A percentile compares a stretch with the other conserved stretches of the same genome.
Conservation (phyloP, 495 filamentous ascomycete species). For the Acidomyces sp. region DNA sequence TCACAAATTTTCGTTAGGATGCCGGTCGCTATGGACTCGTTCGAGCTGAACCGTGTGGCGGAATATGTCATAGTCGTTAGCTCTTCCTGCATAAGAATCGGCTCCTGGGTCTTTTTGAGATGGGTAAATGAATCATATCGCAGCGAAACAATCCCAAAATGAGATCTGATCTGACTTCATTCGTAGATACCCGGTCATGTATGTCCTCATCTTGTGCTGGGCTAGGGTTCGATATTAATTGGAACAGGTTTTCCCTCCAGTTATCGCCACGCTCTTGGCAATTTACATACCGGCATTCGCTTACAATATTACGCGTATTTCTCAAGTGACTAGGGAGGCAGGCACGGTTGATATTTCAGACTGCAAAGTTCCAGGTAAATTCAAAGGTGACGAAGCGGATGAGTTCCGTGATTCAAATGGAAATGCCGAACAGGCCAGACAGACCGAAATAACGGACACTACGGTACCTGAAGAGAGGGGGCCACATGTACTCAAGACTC, state of each 20-base stretch:
- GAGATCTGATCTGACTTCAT: slow-evolving; percentile 5
- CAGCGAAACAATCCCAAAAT: neutral
- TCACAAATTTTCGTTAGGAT: too few relatives aligned
- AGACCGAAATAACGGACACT: slow-evolving; percentile 31
- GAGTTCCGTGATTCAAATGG: slow-evolving; percentile 14
- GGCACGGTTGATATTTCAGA: slow-evolving; percentile 49
- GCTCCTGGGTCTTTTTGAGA: slow-evolving; percentile 66
- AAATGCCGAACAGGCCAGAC: slow-evolving; percentile 23
- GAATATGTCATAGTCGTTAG: slow-evolving; percentile 34
- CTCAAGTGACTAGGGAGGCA: slow-evolving; percentile 44
- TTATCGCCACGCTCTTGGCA: slow-evolving; percentile 56
- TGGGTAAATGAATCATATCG: slow-evolving; percentile 48
- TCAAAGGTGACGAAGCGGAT: slow-evolving; percentile 15
- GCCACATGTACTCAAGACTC: slow-evolving; percentile 37
- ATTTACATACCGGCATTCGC: slow-evolving; percentile 62
- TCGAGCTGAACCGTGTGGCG: slow-evolving; percentile 7
- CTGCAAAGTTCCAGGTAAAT: slow-evolving; percentile 35
- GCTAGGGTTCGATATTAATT: slow-evolving; percentile 16
- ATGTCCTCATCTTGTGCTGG: slow-evolving; percentile 7
- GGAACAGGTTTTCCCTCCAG: slow-evolving; percentile 43
- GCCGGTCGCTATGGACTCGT: neutral
- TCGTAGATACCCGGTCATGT: slow-evolving; percentile 49
- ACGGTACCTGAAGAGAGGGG: slow-evolving; percentile 27
- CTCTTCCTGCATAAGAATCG: slow-evolving; percentile 47
- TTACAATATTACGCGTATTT: slow-evolving; percentile 40